A percentile compares a stretch with the other conserved stretches of the same genome.
Conservation (phyloP, 768 basidiomycete species). For the Bullera alba region DNA sequence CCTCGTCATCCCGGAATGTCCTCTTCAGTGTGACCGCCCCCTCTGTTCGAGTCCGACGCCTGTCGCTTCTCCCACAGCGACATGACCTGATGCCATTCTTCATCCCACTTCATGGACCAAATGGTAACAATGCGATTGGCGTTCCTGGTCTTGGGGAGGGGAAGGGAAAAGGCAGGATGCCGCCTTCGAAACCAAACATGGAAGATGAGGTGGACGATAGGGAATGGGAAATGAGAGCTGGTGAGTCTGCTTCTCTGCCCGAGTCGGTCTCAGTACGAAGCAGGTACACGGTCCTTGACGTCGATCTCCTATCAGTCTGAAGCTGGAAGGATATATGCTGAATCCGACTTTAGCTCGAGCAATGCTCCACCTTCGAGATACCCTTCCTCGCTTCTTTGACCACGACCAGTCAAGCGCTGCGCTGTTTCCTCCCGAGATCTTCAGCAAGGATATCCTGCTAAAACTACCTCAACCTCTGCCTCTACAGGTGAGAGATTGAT, state of each 20-base stretch:
- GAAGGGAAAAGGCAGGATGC: conserved; percentile 23
- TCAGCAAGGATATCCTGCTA: conserved; percentile 33
- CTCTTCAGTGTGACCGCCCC: too few species aligned
- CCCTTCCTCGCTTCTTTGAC: conserved; percentile 36
- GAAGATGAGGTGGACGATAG: conserved; percentile 37
- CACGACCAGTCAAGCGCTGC: conserved; percentile 18
- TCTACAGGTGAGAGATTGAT: conserved; percentile 32
- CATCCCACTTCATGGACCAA: conserved; percentile 19
- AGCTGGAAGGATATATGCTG: not conserved
- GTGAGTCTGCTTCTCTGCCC: conserved; percentile 16
- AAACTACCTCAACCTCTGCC: conserved; percentile 42
- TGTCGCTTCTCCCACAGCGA: conserved; percentile 7
- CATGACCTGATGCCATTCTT: conserved; percentile 21
- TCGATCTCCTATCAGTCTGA: not conserved
- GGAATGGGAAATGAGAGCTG: conserved; percentile 44
- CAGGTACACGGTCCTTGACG: not conserved
- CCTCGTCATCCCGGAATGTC: conserved; percentile 13
- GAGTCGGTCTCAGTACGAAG: not conserved
- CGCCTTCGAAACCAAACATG: conserved; percentile 10
- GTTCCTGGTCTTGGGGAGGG: not conserved
- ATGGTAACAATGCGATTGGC: too few species aligned
- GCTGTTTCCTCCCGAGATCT: conserved; percentile 41
- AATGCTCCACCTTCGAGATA: conserved; percentile 40
- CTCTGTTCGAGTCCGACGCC: not conserved
- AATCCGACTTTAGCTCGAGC: conserved; percentile 34